Percentiles rank a stretch among this genome's conserved stretches.
Evolutionary conservation across 1,139 yeast species (phyloP).

Genomic region (Geotrichum fermentans): DNA sequence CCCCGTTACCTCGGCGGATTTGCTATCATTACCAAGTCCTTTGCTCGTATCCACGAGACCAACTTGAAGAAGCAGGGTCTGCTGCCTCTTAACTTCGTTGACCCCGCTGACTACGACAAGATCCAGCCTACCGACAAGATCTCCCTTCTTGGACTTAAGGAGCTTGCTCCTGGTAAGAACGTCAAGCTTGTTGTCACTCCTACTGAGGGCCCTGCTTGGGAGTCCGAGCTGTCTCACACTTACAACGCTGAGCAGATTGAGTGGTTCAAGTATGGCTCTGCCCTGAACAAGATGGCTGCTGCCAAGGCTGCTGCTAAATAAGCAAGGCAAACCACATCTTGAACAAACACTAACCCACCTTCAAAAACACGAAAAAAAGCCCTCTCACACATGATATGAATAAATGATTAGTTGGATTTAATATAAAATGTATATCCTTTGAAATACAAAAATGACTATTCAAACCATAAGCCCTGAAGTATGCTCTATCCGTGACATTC

Average conservation of each 20-base stretch:
- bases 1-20: constrained; percentile 99
- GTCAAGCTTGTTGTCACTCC: constrained; percentile 87
- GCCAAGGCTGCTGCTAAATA: constrained; percentile 12
- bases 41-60: constrained; percentile 95
- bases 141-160: constrained; percentile 79
- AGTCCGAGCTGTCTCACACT: constrained; percentile 86
- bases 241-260: constrained; percentile 94
- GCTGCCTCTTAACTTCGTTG: constrained; percentile 88
- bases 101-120: constrained; percentile 88
- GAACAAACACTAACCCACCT: neutral
- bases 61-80: constrained; percentile 97
- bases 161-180: constrained; percentile 90
- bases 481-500: too few relatives aligned
- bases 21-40: constrained; percentile 94
- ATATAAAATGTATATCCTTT: too few relatives aligned
- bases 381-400: too few relatives aligned
- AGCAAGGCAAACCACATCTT: too few relatives aligned
- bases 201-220: constrained; percentile 78
- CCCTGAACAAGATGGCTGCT: constrained; percentile 94
- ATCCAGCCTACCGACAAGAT: constrained; percentile 86
- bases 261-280: constrained; percentile 99
- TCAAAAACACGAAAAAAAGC: neutral
- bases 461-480: too few relatives aligned
- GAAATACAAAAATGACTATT: too few relatives aligned
- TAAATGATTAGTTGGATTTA: neutral